phyloP scores from a whole-genome alignment of 768 basidiomycete genomes.

The Russula lepida region DNA sequence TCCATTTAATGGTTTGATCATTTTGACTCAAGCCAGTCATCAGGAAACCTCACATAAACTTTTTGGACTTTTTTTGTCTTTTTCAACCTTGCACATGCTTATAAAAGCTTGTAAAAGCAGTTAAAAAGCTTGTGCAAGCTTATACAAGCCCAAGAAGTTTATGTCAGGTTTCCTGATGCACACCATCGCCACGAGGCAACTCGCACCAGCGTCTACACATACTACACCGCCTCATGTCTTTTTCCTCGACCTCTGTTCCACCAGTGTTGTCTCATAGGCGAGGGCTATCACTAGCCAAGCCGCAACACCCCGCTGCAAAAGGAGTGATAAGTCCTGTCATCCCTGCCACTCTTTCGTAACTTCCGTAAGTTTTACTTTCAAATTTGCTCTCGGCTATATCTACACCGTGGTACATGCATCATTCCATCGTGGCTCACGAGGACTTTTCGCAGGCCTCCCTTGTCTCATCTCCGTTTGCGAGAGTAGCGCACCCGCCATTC shows the following conservation, averaged over 20 bases:
- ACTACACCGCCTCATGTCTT: neutral
- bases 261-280: neutral
- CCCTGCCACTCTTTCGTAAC: neutral
- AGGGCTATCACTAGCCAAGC: neutral
- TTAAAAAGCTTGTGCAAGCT: too few relatives aligned
- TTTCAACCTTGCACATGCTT: too few relatives aligned
- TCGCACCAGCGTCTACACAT: neutral
- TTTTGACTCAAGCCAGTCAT: too few relatives aligned
- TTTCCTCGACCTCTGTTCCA: neutral
- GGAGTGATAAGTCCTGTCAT: neutral
- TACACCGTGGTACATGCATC: neutral
- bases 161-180: too few relatives aligned
- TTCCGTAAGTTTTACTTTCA: neutral
- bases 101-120: too few relatives aligned
- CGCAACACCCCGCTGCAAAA: neutral
- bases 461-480: neutral
- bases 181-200: slow-evolving; percentile 5
- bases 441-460: neutral
- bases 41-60: too few relatives aligned
- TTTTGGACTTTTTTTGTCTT: too few relatives aligned
- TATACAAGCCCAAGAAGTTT: too few relatives aligned
- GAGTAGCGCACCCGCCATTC: neutral
- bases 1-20: too few relatives aligned
- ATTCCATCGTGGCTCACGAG: neutral
- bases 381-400: neutral